phyloP scores from a whole-genome alignment of 345 rosid genomes.

The Eucalyptus pauciflora region DNA sequence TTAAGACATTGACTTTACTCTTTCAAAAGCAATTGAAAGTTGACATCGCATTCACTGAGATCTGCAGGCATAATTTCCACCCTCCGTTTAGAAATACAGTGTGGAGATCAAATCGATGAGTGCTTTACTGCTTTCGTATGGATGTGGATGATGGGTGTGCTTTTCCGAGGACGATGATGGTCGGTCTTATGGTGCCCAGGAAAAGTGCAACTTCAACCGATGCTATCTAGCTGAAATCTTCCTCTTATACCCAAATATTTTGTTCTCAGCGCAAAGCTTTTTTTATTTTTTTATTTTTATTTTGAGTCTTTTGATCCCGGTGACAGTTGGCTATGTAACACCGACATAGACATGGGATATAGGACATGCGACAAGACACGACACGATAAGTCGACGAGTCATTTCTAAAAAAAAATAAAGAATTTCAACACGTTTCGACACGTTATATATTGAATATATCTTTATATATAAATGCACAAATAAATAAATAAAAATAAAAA shows the following conservation, averaged over 20 bases:
- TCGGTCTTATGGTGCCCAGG: neutral
- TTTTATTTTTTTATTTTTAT: rapidly evolving
- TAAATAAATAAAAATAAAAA: too few species aligned
- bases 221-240: too few species aligned
- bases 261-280: neutral
- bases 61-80: neutral
- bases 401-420: too few species aligned
- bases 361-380: rapidly evolving
- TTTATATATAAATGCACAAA: too few species aligned
- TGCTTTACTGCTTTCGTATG: neutral
- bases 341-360: rapidly evolving
- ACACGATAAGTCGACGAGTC: rapidly evolving
- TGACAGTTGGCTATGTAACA: neutral
- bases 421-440: rapidly evolving
- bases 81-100: neutral
- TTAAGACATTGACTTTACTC: neutral
- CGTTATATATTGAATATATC: too few species aligned
- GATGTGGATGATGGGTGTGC: neutral
- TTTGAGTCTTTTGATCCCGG: rapidly evolving
- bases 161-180: neutral
- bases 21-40: neutral
- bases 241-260: neutral
- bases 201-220: too few species aligned
- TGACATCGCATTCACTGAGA: neutral
- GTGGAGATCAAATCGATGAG: neutral